phyloP scores from a whole-genome alignment of 2,329 filamentous ascomycete genomes.

The Neonectria coccinea region DNA sequence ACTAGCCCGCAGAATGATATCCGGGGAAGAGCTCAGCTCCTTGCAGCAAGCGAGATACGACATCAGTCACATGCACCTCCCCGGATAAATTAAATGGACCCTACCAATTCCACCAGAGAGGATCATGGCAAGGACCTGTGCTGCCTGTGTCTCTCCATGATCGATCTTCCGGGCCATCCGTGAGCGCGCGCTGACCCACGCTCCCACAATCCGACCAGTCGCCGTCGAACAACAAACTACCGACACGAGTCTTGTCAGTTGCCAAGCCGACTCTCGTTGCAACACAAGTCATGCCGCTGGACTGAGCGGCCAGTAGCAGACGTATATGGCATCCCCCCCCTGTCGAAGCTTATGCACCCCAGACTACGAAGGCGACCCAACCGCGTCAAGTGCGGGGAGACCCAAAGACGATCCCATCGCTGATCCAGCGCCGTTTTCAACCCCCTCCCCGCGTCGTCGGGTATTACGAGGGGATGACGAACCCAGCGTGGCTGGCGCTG shows the following conservation, averaged over 20 bases:
- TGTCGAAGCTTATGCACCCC: slow-evolving; percentile 26
- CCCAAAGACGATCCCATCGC: slow-evolving; percentile 16
- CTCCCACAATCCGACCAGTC: slow-evolving; percentile 9
- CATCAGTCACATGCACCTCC: slow-evolving; percentile 19
- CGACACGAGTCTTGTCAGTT: slow-evolving; percentile 23
- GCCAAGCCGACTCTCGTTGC: slow-evolving; percentile 18
- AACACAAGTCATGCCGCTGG: slow-evolving; percentile 14
- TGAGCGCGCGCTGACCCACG: slow-evolving; percentile 11
- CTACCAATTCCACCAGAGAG: slow-evolving; percentile 23
- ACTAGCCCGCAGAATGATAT: slow-evolving; percentile 26
- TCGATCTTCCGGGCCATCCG: slow-evolving; percentile 39
- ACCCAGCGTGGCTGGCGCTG: slow-evolving; percentile 11
- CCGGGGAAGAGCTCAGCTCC: slow-evolving; percentile 12
- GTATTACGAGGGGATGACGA: slow-evolving; percentile 34
- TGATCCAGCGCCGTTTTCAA: slow-evolving; percentile 16
- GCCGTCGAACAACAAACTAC: slow-evolving; percentile 20
- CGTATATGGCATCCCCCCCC: slow-evolving; percentile 12
- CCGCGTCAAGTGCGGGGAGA: slow-evolving; percentile 34
- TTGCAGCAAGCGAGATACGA: background rate
- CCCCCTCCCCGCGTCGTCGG: slow-evolving; percentile 8
- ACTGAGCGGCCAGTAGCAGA: slow-evolving; percentile 34
- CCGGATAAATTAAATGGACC: slow-evolving; percentile 35
- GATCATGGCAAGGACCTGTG: slow-evolving; percentile 14
- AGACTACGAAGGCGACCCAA: slow-evolving; percentile 18
- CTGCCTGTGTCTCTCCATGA: slow-evolving; percentile 20